Base-by-base conservation (phyloP, 1,284 basidiomycete species). In the Singerocomus inundabilis region DNA sequence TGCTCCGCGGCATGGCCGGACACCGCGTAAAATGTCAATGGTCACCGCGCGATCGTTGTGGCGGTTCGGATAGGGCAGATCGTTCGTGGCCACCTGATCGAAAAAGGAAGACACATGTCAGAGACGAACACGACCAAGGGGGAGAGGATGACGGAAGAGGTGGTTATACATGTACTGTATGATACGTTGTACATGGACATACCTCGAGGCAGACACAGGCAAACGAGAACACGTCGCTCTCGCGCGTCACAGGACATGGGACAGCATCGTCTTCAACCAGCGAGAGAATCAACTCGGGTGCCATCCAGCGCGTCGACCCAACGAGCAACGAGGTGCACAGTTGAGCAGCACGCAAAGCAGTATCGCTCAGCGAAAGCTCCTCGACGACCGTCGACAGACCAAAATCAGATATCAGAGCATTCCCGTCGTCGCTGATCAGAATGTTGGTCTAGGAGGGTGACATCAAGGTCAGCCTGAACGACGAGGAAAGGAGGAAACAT, bases 191-290 rank as follows among this genome's bases (percentile, higher is more conserved):
- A n/a, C n/a, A n/a, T n/a, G n/a, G n/a, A 29, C 64, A 43, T 42
- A 79, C 81, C 72, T 82, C 80, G 31, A 82, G 66, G 61, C 80
- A 81, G 37, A 82, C 74, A 16, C 73, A 77, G 1, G 70, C 78
- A 61, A 80, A 82, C 1, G 80, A 76, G 49, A 79, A 82, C 18
- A 82, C 78, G 53, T 82, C 80, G 43, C 75, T 80, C 42, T 64
- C 65, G 4, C 73, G 77, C 16, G 80, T 77, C 44, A 80, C 72
- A 0, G 69, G 68, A 6, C 75, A 76, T 3, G 66, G 51, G 1
- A 52, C 49, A 1, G 62, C 69, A 29, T 74, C 70, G 44, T 80
- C 78, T 40, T 78, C 72, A 5, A 78, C 71, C 32, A 80, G 72
- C 0, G 75, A 72, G 16, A 72, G 58, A 12, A 82, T 67, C 33